These are phyloP conservation scores for Sugiyamaella lignohabitans DNA, from an alignment of 805 yeast genomes.

Conservation along the genomic window DNA sequence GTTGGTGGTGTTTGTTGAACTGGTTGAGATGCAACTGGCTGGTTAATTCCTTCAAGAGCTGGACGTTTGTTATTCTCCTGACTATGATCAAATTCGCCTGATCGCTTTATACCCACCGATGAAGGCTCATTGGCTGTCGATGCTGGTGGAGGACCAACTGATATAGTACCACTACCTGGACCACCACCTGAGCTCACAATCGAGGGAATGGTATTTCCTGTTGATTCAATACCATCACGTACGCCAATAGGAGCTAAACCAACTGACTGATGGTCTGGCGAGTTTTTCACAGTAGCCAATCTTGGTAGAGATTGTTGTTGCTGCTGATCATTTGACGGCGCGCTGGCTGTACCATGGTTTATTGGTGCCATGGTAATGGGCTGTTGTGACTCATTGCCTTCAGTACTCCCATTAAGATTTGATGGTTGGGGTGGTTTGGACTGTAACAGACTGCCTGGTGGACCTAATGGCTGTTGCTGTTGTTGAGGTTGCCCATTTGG, in stretches of 20 bases:
- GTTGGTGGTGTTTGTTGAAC: slow-evolving; percentile 1
- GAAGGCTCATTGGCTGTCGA: slow-evolving; percentile 5
- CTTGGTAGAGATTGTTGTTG: slow-evolving; percentile 1
- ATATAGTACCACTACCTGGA: slow-evolving; percentile 7
- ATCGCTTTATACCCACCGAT: not conserved
- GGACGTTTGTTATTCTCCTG: not conserved
- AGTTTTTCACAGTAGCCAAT: not conserved
- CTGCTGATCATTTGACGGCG: not conserved
- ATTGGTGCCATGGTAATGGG: not conserved
- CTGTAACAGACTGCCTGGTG: slow-evolving; percentile 9
- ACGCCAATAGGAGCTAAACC: not conserved
- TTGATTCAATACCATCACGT: slow-evolving; percentile 1
- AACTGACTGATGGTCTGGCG: not conserved
- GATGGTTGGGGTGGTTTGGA: not conserved
- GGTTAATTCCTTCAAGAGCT: not conserved
- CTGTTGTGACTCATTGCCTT: not conserved
- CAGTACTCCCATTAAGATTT: not conserved
- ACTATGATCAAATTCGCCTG: not conserved
- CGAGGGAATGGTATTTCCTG: not conserved
- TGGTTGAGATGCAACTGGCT: not conserved
- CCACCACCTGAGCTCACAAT: not conserved
- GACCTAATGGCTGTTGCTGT: slow-evolving; percentile 8
- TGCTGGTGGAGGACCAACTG: slow-evolving; percentile 5
- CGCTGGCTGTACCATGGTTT: too few relatives aligned
- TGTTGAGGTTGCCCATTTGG: slow-evolving; percentile 6